These are phyloP conservation scores for Colletotrichum cuscutae DNA, from an alignment of 2,329 filamentous ascomycete species.

Conservation along the genomic window DNA sequence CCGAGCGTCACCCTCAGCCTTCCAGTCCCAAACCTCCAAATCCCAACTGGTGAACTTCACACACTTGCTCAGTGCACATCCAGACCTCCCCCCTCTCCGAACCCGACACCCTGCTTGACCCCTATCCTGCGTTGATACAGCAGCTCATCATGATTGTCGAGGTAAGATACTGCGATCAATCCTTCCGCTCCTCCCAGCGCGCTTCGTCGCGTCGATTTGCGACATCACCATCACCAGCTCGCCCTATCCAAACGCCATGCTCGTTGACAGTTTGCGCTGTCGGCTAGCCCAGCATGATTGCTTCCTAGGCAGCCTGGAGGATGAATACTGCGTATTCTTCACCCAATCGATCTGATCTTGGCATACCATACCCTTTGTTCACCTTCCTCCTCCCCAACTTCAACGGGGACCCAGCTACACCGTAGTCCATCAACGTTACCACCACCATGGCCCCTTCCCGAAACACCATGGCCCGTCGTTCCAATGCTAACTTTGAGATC, in stretches of 20 bases:
- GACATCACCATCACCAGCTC: not conserved
- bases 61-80: not conserved
- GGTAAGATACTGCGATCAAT: conserved; percentile 37
- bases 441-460: not conserved
- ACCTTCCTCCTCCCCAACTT: not conserved
- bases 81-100: not conserved
- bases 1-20: conserved; percentile 34
- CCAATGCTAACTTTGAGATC: conserved; percentile 46
- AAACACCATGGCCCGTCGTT: not conserved
- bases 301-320: not conserved
- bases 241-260: not conserved
- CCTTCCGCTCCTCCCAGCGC: not conserved
- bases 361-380: not conserved
- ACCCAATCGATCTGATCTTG: not conserved
- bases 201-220: not conserved
- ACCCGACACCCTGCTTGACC: conserved; percentile 16
- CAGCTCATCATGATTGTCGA: conserved; percentile 44
- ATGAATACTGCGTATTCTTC: not conserved
- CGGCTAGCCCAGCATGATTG: not conserved
- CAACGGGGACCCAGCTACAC: not conserved
- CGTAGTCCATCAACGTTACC: not conserved
- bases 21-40: conserved; percentile 35
- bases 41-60: conserved; percentile 33
- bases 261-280: conserved; percentile 17
- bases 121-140: not conserved